These are phyloP conservation scores for Ogataea pini DNA, from an alignment of 805 yeast species.

Conservation along the genomic window DNA sequence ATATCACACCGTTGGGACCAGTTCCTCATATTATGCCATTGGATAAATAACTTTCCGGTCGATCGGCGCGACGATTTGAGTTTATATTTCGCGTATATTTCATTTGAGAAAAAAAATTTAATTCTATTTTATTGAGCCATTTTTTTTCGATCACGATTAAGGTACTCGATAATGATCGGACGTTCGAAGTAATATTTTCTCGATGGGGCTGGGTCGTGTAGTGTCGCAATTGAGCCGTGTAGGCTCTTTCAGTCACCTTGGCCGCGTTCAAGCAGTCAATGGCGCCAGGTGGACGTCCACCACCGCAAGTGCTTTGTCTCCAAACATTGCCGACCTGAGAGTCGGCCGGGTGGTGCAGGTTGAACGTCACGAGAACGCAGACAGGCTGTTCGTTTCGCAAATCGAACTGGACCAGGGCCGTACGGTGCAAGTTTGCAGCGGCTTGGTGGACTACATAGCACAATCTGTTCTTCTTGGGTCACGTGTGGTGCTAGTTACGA, in stretches of 20 bases:
- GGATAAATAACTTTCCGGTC: neutral
- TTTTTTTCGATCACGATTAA: too few relatives aligned
- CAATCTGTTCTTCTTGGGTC: conserved; percentile 39
- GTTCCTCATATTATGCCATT: conserved; percentile 67
- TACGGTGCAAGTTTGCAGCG: conserved; percentile 54
- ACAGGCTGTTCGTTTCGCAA: conserved; percentile 57
- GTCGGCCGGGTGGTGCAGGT: conserved; percentile 53
- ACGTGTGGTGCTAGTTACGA: conserved; percentile 54
- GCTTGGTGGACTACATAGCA: conserved; percentile 50
- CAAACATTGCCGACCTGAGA: conserved; percentile 32
- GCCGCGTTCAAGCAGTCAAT: neutral
- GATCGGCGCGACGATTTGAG: neutral
- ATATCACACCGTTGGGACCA: conserved; percentile 89
- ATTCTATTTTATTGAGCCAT: too few relatives aligned
- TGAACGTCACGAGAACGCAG: conserved; percentile 55
- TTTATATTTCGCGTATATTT: too few relatives aligned
- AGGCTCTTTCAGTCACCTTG: neutral
- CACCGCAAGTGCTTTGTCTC: conserved; percentile 19
- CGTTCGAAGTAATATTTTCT: too few relatives aligned
- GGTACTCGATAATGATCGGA: too few relatives aligned
- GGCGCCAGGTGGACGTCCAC: neutral
- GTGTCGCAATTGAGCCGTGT: neutral
- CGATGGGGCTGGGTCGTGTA: too few relatives aligned
- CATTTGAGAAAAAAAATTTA: neutral
- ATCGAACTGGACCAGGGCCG: conserved; percentile 35